Base-by-base conservation (phyloP, 441 rosid genomes). In the Corymbia citriodora region DNA sequence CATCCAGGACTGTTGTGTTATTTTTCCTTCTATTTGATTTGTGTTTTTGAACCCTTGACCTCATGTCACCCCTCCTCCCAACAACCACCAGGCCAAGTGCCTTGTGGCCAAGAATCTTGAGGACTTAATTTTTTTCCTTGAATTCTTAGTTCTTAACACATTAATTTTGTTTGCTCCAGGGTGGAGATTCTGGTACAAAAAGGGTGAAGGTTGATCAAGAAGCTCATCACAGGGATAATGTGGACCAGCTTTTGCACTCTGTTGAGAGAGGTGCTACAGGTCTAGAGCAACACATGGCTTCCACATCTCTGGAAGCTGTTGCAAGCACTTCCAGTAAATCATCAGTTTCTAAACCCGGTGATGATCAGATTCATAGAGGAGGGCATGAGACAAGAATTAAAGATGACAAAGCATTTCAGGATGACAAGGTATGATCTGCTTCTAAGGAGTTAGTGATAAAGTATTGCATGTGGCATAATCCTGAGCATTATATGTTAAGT, bases 201-300 rank as follows among this genome's bases (percentile, higher is more conserved):
- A 96, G 99, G 93, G 94, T 92, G 7, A 98, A 96, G 94, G 92
- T 95, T 59, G 99, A 96, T 92, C 96, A 94, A 94, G 97, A 94
- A 87, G 90, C 49, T 36, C n/a, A 48, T 57, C 88, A 13, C 31
- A 45, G 18, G 52, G 14, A 87, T 87, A 61, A 55, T 55, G 88
- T 53, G 65, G 88, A 87, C 16, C 50, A 55, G 50, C 70, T 55
- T 40, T 87, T 61, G 15, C 88, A 54, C 88, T 88, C 92, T 90
- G 92, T 93, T 91, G 97, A 95, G 91, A 94, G 93, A 93, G 95
- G 88, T 92, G 89, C 92, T 61, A 55, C 93, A 4, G 94, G 91
- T 88, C 88, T 91, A 89, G 98, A 94, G 91, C 96, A 94, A 91
- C 94, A 92, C 48, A 88, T 93, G 92, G 96, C 95, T 90, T 93